Base-by-base conservation (phyloP, 192 early-diverging fungal genomes). In the Backusella morwellensis region DNA sequence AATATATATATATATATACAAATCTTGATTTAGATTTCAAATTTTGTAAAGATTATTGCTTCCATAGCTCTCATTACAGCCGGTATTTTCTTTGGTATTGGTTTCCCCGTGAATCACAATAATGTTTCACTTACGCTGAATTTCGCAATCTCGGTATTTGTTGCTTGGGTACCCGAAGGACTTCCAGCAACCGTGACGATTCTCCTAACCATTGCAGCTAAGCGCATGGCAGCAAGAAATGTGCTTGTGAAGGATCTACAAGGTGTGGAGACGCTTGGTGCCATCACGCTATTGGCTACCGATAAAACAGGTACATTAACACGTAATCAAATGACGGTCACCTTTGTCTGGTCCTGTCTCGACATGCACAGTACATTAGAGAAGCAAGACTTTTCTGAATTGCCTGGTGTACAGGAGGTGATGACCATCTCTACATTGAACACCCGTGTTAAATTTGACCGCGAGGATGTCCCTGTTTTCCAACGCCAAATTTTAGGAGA, bases 261-360 rank as follows among this genome's bases (percentile, higher is more conserved):
- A 77, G 96, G 95, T 80, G 97, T 99, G 15, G 97, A 99, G 81
- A 99, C 97, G 15, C 89, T 99, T 23, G 97, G 97, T 66, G 97
- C 96, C 7, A 97, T 99, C 72, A 99, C 97, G 23, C 85, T 98
- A 23, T 89, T 99, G 56, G 97, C 97, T 34, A 99, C 96, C 5
- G 97, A 99, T 86, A 99, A 99, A 81, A 98, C 97, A 14, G 97
- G 97, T 70, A 99, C 97, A 66, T 86, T 99, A 72, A 99, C 97
- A 38, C 87, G 94, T 66, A 99, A 97, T 82, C 96, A 97, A 81
- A 99, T 99, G 97, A 97, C 95, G 6, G 94, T 95, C 0, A 94
- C 96, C 74, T 92, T 94, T 85, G 75, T 99, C 23, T 99, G 97
- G 97, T 88, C 93, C 52, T 91, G 91, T 44, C 81, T 87, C 26